phyloP scores from a whole-genome alignment of 2,329 filamentous ascomycete species.

The Leptographium lundbergii region DNA sequence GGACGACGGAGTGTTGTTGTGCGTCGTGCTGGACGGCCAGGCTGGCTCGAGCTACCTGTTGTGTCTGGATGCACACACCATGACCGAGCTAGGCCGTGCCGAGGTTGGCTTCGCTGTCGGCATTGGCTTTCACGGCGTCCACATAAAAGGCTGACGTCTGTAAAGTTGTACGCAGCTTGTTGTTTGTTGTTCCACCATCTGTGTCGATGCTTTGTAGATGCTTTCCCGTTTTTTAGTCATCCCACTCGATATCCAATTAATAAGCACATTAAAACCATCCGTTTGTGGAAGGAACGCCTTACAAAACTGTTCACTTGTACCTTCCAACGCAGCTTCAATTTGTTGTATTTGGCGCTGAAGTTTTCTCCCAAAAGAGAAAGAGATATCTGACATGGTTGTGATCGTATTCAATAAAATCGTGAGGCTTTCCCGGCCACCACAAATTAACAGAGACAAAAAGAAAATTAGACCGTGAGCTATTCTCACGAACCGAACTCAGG shows the following conservation, averaged over 20 bases:
- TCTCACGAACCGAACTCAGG: no score
- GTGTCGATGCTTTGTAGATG: not conserved
- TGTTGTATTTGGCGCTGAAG: not conserved
- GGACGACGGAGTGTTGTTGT: slow-evolving; percentile 51
- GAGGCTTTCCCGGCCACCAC: not conserved
- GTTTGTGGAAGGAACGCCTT: no score
- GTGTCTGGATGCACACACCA: slow-evolving; percentile 47
- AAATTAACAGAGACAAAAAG: not conserved
- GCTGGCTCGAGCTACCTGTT: slow-evolving; percentile 49
- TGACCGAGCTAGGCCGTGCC: slow-evolving; percentile 52
- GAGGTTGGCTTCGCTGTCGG: slow-evolving; percentile 47
- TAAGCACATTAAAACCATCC: no score
- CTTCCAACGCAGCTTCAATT: not conserved
- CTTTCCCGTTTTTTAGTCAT: no score
- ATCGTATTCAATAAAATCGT: not conserved
- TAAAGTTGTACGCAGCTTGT: not conserved
- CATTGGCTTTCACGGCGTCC: slow-evolving; percentile 53
- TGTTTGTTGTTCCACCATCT: not conserved
- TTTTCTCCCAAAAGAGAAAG: not conserved
- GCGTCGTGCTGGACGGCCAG: slow-evolving; percentile 51
- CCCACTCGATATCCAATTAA: no score
- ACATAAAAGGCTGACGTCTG: slow-evolving; percentile 14
- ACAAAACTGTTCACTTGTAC: not conserved
- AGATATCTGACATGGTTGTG: not conserved
- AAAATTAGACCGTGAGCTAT: not conserved